Base-by-base conservation (phyloP, 345 rosid species). In the Sonneratia alba region DNA sequence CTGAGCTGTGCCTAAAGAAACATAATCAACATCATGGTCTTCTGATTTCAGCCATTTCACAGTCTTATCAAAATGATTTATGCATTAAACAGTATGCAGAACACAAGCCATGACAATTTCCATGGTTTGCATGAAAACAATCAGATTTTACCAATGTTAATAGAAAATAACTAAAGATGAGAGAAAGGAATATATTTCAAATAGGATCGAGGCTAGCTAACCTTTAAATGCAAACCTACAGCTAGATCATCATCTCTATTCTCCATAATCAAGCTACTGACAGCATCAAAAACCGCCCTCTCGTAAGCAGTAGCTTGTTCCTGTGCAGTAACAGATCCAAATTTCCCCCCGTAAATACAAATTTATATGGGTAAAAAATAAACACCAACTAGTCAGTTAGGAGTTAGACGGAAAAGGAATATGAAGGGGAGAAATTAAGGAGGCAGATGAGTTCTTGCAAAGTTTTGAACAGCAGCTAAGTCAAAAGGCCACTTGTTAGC, bases 301-400 rank as follows among this genome's bases (percentile, higher is more conserved):
- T 91, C 96, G 66, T 91, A 90, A 1, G 82, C 55, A 64, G 97
- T 87, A 34, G 93, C 86, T 67, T 91, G 81, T 37, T 80, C 97
- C 98, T 91, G 80, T 61, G 38, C 15, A 36, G 38, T 64, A 73
- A 12, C 14, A 67, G 71, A 64, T 19, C 63, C 40, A 24, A 71
- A 34, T 1, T 34, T 37, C 24, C 10, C 32, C 10, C 49, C 19
- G 67, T 32, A 72, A 34, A 36, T 62, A 53, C 12, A 49, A 48
- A 73, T 27, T 27, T 27, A 27, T 68, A 22, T 0, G 21, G 21
- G 47, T 65, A 18, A 0, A 64, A 34, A 18, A n/a, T 24, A 69
- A 45, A 45, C 4, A 48, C 48, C 4, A 14, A 8, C 36, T 22
- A 7, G 42, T 68, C 73, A 70, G 43, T 71, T 55, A 70, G 34